Conservation (phyloP, 2,329 filamentous ascomycete species). For the Diaporthe australafricana region DNA sequence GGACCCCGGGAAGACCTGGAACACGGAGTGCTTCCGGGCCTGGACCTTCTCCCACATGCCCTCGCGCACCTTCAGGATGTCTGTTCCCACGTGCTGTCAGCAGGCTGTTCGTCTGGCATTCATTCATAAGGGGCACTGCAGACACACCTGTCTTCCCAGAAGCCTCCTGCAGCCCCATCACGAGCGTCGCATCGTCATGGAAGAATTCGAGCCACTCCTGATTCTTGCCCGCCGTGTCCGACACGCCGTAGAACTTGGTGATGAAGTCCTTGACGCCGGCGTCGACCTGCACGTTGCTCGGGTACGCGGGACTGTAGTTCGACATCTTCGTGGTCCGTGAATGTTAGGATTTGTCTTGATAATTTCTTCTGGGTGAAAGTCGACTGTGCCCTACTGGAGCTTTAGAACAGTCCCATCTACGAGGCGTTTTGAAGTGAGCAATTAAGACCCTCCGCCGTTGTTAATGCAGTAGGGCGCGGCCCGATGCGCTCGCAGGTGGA, state of each 20-base stretch:
- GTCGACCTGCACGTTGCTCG: slow-evolving; percentile 40
- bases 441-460: background rate
- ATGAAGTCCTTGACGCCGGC: slow-evolving; percentile 50
- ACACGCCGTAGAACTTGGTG: slow-evolving; percentile 56
- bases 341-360: no score
- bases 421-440: background rate
- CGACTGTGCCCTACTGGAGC: background rate
- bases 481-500: slow-evolving; percentile 16
- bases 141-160: slow-evolving; percentile 43
- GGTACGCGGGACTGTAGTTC: slow-evolving; percentile 45
- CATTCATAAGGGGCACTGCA: no score
- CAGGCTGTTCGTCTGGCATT: background rate
- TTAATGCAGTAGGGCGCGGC: slow-evolving; percentile 9
- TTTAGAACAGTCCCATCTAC: no score
- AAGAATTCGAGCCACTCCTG: slow-evolving; percentile 58
- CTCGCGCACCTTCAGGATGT: slow-evolving; percentile 53
- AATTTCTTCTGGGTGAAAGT: background rate
- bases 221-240: slow-evolving; percentile 55
- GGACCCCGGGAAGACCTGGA: slow-evolving; percentile 55
- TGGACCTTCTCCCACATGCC: slow-evolving; percentile 58
- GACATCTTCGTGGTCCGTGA: slow-evolving; percentile 19
- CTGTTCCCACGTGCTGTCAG: slow-evolving; percentile 42
- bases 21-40: slow-evolving; percentile 54
- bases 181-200: slow-evolving; percentile 53
- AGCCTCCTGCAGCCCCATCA: slow-evolving; percentile 55